phyloP scores from a whole-genome alignment of 164 flowering plant genomes.

The Malania oleifera region DNA sequence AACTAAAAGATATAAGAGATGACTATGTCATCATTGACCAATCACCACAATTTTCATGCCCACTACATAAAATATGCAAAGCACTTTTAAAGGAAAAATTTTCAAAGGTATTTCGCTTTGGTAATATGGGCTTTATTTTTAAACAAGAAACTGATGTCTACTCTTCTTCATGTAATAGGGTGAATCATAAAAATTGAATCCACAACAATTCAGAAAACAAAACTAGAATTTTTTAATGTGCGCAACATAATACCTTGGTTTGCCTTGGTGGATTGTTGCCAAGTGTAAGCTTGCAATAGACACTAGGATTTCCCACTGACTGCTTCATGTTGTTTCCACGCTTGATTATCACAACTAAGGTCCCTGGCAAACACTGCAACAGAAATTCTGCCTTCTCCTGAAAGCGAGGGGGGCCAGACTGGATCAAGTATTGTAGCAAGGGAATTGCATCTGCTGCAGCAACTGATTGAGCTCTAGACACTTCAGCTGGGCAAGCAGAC shows the following conservation, averaged over 20 bases:
- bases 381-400: slow-evolving; percentile 95
- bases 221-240: too few species aligned
- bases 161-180: too few species aligned
- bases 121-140: too few species aligned
- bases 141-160: too few species aligned
- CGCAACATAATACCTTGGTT: slow-evolving; percentile 64
- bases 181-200: too few species aligned
- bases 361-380: slow-evolving; percentile 96
- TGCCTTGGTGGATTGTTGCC: slow-evolving; percentile 75
- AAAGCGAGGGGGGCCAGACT: slow-evolving; percentile 96
- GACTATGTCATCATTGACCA: too few species aligned
- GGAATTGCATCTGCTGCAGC: slow-evolving; percentile 98
- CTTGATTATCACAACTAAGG: slow-evolving; percentile 77
- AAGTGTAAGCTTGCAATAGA: slow-evolving; percentile 85
- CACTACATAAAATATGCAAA: too few species aligned
- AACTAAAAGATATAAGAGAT: too few species aligned
- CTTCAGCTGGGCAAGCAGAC: slow-evolving; percentile 98
- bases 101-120: neutral
- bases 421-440: slow-evolving; percentile 80
- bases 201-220: too few species aligned
- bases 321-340: slow-evolving; percentile 97
- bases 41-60: too few species aligned
- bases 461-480: slow-evolving; percentile 85
- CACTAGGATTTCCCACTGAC: slow-evolving; percentile 94
- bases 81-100: too few species aligned